Base-by-base conservation (phyloP, 2,329 filamentous ascomycete species). In the Fusarium sp. region DNA sequence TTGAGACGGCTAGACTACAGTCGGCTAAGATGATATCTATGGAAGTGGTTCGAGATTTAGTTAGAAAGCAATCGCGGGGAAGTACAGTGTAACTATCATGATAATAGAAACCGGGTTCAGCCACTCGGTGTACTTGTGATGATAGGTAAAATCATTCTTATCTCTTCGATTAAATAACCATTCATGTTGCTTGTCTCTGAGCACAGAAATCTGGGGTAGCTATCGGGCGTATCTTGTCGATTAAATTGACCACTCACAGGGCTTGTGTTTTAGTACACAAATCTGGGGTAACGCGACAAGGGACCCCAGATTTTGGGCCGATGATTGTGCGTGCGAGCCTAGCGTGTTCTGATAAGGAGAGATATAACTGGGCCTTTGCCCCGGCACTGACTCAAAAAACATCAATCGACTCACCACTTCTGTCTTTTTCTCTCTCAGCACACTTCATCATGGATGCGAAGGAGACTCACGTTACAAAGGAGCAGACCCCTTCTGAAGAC, bases 221-320 rank as follows among this genome's bases (percentile, higher is more conserved):
- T n/a, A n/a, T n/a, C n/a, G n/a, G 20, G 35, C 37, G 60, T 61
- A 61, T 61, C 58, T 31, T 12, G 33, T 62, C 59, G 59, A 63
- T 46, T 63, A 46, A 62, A 23, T 31, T 28, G 26, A 11, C 59
- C 59, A 62, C 9, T 55, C 28, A 54, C 0, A 20, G 6, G 0
- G 0, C 1, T 2, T 3, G 6, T n/a, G n/a, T n/a, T n/a, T n/a
- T n/a, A n/a, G n/a, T n/a, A 24, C 11, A 23, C 12, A 20, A 55
- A 63, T 62, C 57, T 15, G 59, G 59, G 59, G 59, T 55, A 63
- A 42, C 11, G 16, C 31, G 15, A 12, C 39, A 54, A 28, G 29
- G 50, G 50, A 16, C 56, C 56, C 58, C 43, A 49, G 57, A 53
- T 61, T 41, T 38, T 43, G 56, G 38, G 15, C 28, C 54, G 41